A percentile compares a stretch with the other conserved stretches of the same genome.
Evolutionary conservation across 768 basidiomycete genomes (phyloP).

Genomic region (Wakefieldia striispora): DNA sequence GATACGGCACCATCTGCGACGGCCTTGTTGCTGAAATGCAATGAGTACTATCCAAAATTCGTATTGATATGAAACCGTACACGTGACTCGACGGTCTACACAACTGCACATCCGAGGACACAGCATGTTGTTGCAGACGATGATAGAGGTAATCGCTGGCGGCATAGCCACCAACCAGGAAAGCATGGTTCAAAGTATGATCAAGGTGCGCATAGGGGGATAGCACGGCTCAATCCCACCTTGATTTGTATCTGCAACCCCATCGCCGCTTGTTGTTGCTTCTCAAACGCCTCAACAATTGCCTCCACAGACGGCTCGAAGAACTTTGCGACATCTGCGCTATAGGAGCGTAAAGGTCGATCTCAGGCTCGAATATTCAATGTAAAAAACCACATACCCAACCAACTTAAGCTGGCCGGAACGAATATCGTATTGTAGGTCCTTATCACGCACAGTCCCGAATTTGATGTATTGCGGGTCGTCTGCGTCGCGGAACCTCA

Average conservation of each 20-base stretch:
- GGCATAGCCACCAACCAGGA: slow-evolving; percentile 53
- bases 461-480: slow-evolving; percentile 39
- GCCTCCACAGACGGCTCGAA: slow-evolving; percentile 42
- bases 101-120: slow-evolving; percentile 36
- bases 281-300: slow-evolving; percentile 33
- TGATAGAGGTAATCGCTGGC: slow-evolving; percentile 45
- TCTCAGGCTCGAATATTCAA: neutral
- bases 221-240: neutral
- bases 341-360: slow-evolving; percentile 5
- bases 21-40: slow-evolving; percentile 37
- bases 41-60: neutral
- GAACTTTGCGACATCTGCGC: slow-evolving; percentile 35
- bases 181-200: slow-evolving; percentile 25
- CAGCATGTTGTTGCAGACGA: slow-evolving; percentile 37
- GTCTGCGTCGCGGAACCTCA: slow-evolving; percentile 36
- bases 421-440: slow-evolving; percentile 33
- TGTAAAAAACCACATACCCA: slow-evolving; percentile 28
- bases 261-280: slow-evolving; percentile 23
- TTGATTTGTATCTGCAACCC: slow-evolving; percentile 25
- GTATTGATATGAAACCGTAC: slow-evolving; percentile 31
- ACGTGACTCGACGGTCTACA: slow-evolving; percentile 49
- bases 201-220: neutral
- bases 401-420: slow-evolving; percentile 37
- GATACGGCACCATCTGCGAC: slow-evolving; percentile 49
- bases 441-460: slow-evolving; percentile 36